Conservation (phyloP, 371 early-diverging fungal species). For the Actinomortierella wolfii region DNA sequence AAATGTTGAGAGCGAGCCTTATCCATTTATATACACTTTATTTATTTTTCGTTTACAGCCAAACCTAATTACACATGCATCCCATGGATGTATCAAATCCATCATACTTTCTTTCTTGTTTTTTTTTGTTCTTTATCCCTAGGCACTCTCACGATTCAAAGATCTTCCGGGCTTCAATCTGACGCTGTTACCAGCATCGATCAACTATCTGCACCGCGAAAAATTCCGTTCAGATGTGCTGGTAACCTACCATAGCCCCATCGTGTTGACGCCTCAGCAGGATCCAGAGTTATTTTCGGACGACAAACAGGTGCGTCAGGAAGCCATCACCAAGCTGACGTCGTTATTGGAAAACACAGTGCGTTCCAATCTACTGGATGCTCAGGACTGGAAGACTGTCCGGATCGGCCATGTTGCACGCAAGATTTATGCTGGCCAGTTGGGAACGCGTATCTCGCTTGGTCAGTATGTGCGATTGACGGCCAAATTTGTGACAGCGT, state of each 20-base stretch:
- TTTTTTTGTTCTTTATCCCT: not conserved
- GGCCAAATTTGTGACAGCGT: conserved; percentile 36
- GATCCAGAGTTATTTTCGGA: conserved; percentile 24
- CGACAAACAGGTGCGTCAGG: conserved; percentile 16
- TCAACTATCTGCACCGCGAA: conserved; percentile 45
- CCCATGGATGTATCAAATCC: conserved; percentile 8
- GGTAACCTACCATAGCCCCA: conserved; percentile 35
- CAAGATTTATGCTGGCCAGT: conserved; percentile 35
- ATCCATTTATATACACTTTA: not conserved
- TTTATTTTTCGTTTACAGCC: not conserved
- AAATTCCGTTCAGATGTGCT: conserved; percentile 45
- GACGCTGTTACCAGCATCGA: conserved; percentile 39
- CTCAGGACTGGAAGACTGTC: conserved; percentile 45
- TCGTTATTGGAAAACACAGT: conserved; percentile 27
- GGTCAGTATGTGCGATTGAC: conserved; percentile 44
- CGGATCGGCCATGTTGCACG: conserved; percentile 41
- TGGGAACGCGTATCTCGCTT: conserved; percentile 42
- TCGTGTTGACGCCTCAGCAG: conserved; percentile 40
- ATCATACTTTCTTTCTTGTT: not conserved
- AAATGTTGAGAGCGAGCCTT: not conserved
- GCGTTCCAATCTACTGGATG: conserved; percentile 33
- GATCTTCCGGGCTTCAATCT: conserved; percentile 36
- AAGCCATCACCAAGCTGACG: conserved; percentile 37
- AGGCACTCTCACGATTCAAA: conserved; percentile 31
- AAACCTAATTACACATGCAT: not conserved